Percentiles rank a stretch among this genome's conserved stretches.
phyloP scores from a whole-genome alignment of 2,329 filamentous ascomycete species.

The Periconia sp. region DNA sequence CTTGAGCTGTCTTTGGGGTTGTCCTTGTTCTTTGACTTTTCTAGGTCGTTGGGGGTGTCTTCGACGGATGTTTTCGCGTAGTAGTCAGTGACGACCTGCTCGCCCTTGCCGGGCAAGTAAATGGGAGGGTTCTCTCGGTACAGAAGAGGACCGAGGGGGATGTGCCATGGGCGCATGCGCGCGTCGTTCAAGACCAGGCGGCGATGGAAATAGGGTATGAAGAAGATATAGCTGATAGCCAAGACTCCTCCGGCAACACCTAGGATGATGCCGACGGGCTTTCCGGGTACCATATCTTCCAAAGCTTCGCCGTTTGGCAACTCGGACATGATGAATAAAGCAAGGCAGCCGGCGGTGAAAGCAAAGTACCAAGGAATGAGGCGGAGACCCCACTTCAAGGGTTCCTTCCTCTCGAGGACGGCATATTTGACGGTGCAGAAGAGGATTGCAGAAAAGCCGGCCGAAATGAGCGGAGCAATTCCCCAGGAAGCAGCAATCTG shows the following conservation, averaged over 20 bases:
- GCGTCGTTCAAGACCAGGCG: constrained; percentile 12
- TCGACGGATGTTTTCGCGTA: constrained; percentile 16
- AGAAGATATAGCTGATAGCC: constrained; percentile 11
- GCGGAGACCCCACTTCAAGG: constrained; percentile 51
- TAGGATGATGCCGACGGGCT: constrained; percentile 10
- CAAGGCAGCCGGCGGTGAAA: constrained; percentile 49
- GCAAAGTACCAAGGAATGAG: constrained; percentile 52
- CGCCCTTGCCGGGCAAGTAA: constrained; percentile 41
- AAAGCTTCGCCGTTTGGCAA: constrained; percentile 24
- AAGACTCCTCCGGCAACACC: constrained; percentile 9
- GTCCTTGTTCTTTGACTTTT: constrained; percentile 4
- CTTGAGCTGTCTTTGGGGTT: background rate
- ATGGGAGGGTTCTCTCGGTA: constrained; percentile 39
- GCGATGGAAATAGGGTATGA: constrained; percentile 15
- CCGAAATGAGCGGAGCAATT: constrained; percentile 52
- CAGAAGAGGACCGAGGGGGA: constrained; percentile 38
- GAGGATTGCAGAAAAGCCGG: constrained; percentile 48
- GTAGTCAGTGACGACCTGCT: constrained; percentile 37
- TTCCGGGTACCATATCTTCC: constrained; percentile 15
- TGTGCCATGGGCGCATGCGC: constrained; percentile 15
- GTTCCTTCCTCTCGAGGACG: constrained; percentile 50
- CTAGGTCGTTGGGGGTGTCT: background rate
- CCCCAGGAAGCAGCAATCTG: constrained; percentile 45
- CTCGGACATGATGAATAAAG: constrained; percentile 60
- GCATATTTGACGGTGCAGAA: constrained; percentile 52